Evolutionary conservation across 495 filamentous ascomycete species (phyloP).

Genomic region (Halenospora varia): DNA sequence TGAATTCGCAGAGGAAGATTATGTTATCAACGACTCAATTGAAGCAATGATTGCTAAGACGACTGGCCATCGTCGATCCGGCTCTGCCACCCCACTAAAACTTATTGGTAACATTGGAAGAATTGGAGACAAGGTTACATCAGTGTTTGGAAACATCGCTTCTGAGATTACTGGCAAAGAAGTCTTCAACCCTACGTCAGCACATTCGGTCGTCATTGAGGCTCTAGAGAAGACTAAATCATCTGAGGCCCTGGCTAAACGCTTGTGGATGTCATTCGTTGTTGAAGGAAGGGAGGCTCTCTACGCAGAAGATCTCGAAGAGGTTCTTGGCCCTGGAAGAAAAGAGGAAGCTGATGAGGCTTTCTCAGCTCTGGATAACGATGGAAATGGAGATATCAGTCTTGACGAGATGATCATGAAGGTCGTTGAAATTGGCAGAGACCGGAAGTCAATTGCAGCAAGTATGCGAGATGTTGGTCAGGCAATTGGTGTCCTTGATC

Average conservation of each 20-base stretch:
- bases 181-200: conserved; percentile 83
- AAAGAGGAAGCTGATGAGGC: conserved; percentile 75
- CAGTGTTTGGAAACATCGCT: conserved; percentile 87
- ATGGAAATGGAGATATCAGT: conserved; percentile 89
- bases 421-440: conserved; percentile 74
- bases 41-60: conserved; percentile 31
- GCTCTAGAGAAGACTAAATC: conserved; percentile 79
- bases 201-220: conserved; percentile 76
- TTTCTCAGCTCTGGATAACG: conserved; percentile 74
- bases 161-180: conserved; percentile 92
- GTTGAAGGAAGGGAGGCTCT: conserved; percentile 80
- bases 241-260: conserved; percentile 82
- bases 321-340: conserved; percentile 75
- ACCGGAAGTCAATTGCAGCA: conserved; percentile 77
- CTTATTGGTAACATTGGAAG: conserved; percentile 76
- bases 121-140: conserved; percentile 85
- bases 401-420: conserved; percentile 94
- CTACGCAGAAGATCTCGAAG: conserved; percentile 73
- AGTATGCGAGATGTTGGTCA: conserved; percentile 98
- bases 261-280: conserved; percentile 98
- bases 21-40: conserved; percentile 80
- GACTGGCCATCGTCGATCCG: conserved; percentile 37
- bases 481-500: conserved; percentile 86
- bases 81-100: conserved; percentile 69
- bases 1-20: conserved; percentile 89